Conservation (phyloP, 352 stramenopile species). For the Elongisporangium undulatum region DNA sequence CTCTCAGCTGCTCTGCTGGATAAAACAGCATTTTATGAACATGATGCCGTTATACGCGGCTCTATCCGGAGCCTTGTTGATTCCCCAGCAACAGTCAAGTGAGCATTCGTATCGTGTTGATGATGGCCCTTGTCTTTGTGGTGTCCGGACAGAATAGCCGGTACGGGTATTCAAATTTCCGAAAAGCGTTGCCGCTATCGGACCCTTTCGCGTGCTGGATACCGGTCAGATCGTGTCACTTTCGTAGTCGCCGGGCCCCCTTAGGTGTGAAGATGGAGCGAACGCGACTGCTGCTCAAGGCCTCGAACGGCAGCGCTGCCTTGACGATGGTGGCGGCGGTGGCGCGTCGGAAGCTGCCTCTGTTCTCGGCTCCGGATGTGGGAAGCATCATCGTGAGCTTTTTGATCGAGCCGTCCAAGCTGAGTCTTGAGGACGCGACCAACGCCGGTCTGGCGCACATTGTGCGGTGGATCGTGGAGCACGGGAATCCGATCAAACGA, state of each 20-base stretch:
- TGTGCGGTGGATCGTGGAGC: neutral
- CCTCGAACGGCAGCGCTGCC: neutral
- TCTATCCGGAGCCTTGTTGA: too few relatives aligned
- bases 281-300: neutral
- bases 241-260: neutral
- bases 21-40: too few relatives aligned
- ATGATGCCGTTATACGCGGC: too few relatives aligned
- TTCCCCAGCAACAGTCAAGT: neutral
- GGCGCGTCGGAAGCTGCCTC: neutral
- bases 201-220: neutral
- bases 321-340: neutral
- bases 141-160: too few relatives aligned
- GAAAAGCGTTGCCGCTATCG: too few relatives aligned
- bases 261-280: neutral
- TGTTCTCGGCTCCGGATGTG: neutral
- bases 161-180: neutral
- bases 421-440: neutral
- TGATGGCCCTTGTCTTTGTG: neutral
- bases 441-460: neutral
- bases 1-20: too few relatives aligned
- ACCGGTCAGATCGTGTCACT: neutral
- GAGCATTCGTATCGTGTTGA: neutral
- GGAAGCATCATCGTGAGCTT: neutral
- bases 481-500: neutral
- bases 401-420: neutral